Conservation (phyloP, 2,329 filamentous ascomycete species). For the Colletotrichum godetiae region DNA sequence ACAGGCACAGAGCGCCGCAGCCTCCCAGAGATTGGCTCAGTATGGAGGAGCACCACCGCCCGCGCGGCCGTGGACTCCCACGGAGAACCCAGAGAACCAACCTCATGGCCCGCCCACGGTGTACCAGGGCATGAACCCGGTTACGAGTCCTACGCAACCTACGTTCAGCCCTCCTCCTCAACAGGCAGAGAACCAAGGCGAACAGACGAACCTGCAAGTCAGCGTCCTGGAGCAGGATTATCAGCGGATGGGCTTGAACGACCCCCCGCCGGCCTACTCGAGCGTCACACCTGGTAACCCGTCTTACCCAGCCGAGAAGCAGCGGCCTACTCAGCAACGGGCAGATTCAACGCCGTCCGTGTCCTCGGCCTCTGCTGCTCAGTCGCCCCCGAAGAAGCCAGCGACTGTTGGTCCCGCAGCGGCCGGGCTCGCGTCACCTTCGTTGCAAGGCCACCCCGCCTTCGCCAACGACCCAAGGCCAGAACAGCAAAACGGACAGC, state of each 20-base stretch:
- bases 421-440: constrained; percentile 55
- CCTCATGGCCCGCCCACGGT: constrained; percentile 91
- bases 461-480: constrained; percentile 86
- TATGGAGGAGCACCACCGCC: constrained; percentile 68
- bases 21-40: constrained; percentile 82
- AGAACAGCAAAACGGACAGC: constrained; percentile 57
- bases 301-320: constrained; percentile 85
- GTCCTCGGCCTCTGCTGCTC: constrained; percentile 41
- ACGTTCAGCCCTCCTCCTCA: constrained; percentile 57
- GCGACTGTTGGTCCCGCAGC: constrained; percentile 41
- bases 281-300: constrained; percentile 71
- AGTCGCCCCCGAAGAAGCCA: constrained; percentile 44
- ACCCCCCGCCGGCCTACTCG: constrained; percentile 95
- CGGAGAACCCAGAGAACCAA: constrained; percentile 86
- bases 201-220: constrained; percentile 60
- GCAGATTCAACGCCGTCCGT: constrained; percentile 42
- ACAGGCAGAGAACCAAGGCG: constrained; percentile 45
- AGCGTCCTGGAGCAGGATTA: constrained; percentile 89
- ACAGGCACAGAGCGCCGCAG: constrained; percentile 77
- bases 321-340: constrained; percentile 55
- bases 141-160: constrained; percentile 65
- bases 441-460: constrained; percentile 79
- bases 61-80: constrained; percentile 90
- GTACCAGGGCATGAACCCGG: constrained; percentile 86
- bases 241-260: constrained; percentile 82